These are phyloP conservation scores for Spiromastix sp. DNA, from an alignment of 2,329 filamentous ascomycete genomes.

Conservation along the genomic window DNA sequence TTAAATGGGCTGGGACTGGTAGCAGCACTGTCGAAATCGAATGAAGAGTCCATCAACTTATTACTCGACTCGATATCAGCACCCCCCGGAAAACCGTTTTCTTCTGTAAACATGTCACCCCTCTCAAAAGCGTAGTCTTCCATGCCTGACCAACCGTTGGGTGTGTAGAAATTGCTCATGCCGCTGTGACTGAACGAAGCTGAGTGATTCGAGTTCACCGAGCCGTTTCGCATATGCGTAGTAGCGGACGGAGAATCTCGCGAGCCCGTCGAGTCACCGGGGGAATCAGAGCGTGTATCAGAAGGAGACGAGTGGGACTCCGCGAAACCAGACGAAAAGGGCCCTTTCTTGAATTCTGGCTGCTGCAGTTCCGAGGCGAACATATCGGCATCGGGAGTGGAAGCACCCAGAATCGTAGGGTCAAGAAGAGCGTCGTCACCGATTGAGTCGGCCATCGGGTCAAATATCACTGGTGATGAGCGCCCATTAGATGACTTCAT, in stretches of 20 bases:
- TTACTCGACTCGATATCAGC: slow-evolving; percentile 36
- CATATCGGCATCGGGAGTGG: slow-evolving; percentile 14
- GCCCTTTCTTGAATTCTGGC: too few species aligned
- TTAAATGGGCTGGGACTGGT: slow-evolving; percentile 36
- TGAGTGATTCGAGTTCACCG: slow-evolving; percentile 31
- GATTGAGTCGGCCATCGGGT: too few species aligned
- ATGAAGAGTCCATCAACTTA: slow-evolving; percentile 38
- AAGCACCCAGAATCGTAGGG: slow-evolving; percentile 18
- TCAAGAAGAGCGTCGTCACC: too few species aligned
- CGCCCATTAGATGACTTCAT: too few species aligned
- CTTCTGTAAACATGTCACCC: slow-evolving; percentile 27
- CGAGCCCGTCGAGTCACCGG: slow-evolving; percentile 32
- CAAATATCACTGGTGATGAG: too few species aligned
- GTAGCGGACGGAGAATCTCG: slow-evolving; percentile 34
- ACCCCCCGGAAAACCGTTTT: slow-evolving; percentile 20
- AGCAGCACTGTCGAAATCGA: slow-evolving; percentile 39
- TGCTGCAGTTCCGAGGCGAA: slow-evolving; percentile 4
- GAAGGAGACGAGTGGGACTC: slow-evolving; percentile 22
- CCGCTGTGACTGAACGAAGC: slow-evolving; percentile 19
- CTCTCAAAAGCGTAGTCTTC: slow-evolving; percentile 31
- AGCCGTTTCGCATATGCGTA: slow-evolving; percentile 31
- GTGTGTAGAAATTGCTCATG: slow-evolving; percentile 18
- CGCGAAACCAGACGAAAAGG: slow-evolving; percentile 7
- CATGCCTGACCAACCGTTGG: slow-evolving; percentile 28
- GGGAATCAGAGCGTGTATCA: slow-evolving; percentile 35